Conservation (phyloP, 805 yeast species). For the Blastobotrys terrestris region DNA sequence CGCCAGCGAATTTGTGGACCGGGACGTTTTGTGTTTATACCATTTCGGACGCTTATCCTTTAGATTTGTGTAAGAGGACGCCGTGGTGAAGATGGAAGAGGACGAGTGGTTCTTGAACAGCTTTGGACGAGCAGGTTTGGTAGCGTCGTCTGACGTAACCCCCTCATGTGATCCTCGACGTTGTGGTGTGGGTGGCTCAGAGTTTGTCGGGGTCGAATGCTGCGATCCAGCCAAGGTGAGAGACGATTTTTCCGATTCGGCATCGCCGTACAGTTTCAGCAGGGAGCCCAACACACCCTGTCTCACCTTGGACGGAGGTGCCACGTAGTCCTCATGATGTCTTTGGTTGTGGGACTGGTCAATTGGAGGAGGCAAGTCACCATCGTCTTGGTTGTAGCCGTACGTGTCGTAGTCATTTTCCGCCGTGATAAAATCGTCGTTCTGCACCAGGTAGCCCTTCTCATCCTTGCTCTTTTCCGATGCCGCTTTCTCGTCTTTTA, state of each 20-base stretch:
- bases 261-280: conserved; percentile 52
- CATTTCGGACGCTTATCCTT: conserved; percentile 23
- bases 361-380: conserved; percentile 8
- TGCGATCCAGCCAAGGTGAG: not conserved
- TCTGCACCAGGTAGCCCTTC: conserved; percentile 15
- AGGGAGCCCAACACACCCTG: conserved; percentile 84
- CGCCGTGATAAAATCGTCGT: conserved; percentile 19
- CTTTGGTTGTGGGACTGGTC: conserved; percentile 18
- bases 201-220: not conserved
- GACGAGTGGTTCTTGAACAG: not conserved
- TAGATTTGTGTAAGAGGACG: not conserved
- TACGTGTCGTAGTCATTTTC: conserved; percentile 21
- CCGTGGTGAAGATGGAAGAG: not conserved
- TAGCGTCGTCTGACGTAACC: not conserved
- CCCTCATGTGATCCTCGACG: not conserved
- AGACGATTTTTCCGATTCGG: conserved; percentile 10
- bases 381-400: conserved; percentile 2
- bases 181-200: not conserved
- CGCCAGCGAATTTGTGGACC: conserved; percentile 20
- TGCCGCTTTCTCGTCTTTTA: not conserved
- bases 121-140: not conserved
- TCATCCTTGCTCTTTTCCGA: conserved; percentile 4
- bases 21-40: conserved; percentile 25
- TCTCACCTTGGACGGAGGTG: conserved; percentile 61
- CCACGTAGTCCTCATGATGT: conserved; percentile 39